phyloP scores from a whole-genome alignment of 116 monocot species.

The Posidonia oceanica region DNA sequence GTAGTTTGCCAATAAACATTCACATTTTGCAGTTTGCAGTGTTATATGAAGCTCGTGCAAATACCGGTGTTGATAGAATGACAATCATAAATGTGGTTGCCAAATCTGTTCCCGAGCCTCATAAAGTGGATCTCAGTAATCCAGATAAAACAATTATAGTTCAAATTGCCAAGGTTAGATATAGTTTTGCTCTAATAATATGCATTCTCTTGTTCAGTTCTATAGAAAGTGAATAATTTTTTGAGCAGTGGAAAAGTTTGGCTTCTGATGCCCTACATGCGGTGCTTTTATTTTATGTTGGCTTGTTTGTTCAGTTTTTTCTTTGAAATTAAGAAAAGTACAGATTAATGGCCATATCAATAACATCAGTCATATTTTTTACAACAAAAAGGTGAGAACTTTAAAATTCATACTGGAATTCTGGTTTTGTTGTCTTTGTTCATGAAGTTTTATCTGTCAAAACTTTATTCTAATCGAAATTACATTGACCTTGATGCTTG shows the following conservation, averaged over 20 bases:
- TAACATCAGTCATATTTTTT: too few relatives aligned
- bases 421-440: too few relatives aligned
- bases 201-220: not conserved
- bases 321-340: too few relatives aligned
- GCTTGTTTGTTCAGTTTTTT: too few relatives aligned
- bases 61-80: slow-evolving; percentile 94
- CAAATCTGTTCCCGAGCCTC: slow-evolving; percentile 76
- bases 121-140: slow-evolving; percentile 85
- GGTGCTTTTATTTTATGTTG: not conserved
- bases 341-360: too few relatives aligned
- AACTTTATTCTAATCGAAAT: too few relatives aligned
- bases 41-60: slow-evolving; percentile 81
- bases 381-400: too few relatives aligned
- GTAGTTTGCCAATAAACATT: not conserved
- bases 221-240: not conserved
- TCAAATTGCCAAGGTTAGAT: slow-evolving; percentile 76
- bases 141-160: slow-evolving; percentile 92
- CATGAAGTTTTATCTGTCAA: too few relatives aligned
- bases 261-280: not conserved
- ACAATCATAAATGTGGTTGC: slow-evolving; percentile 86
- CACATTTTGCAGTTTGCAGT: slow-evolving; percentile 74
- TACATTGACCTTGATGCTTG: too few relatives aligned
- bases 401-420: too few relatives aligned
- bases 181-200: not conserved
- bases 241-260: not conserved